Conservation (phyloP, 768 basidiomycete genomes). For the Naganishia randhawae region DNA sequence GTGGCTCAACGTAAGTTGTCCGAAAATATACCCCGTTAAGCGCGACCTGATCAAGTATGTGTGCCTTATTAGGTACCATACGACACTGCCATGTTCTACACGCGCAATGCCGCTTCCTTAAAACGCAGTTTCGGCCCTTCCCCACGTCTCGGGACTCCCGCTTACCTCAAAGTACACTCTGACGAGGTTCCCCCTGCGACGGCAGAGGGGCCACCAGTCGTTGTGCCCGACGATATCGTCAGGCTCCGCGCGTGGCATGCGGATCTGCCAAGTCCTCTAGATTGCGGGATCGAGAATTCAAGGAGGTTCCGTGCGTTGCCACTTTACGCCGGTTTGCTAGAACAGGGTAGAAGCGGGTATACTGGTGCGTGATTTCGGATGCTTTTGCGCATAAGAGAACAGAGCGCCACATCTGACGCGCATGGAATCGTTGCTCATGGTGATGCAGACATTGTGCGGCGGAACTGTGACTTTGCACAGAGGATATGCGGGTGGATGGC, state of each 20-base stretch:
- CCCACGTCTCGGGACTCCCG: conserved; percentile 40
- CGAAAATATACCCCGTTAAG: no score
- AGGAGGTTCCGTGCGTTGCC: conserved; percentile 54
- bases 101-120: conserved; percentile 40
- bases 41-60: neutral
- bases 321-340: conserved; percentile 51
- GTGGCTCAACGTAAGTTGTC: conserved; percentile 53
- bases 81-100: conserved; percentile 54
- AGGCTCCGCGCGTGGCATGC: conserved; percentile 21
- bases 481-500: conserved; percentile 47
- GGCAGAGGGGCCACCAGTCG: no score
- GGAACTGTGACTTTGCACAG: conserved; percentile 52
- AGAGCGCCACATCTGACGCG: no score
- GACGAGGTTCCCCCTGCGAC: conserved; percentile 29
- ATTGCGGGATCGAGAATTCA: conserved; percentile 53
- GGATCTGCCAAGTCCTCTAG: conserved; percentile 51
- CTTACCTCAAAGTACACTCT: conserved; percentile 48
- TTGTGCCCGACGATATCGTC: neutral
- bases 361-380: conserved; percentile 38
- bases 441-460: conserved; percentile 44
- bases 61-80: conserved; percentile 45
- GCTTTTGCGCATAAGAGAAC: no score
- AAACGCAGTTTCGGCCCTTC: conserved; percentile 51
- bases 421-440: no score
- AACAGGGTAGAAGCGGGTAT: conserved; percentile 52